Conservation (phyloP, 345 rosid species). For the Moringa oleifera region DNA sequence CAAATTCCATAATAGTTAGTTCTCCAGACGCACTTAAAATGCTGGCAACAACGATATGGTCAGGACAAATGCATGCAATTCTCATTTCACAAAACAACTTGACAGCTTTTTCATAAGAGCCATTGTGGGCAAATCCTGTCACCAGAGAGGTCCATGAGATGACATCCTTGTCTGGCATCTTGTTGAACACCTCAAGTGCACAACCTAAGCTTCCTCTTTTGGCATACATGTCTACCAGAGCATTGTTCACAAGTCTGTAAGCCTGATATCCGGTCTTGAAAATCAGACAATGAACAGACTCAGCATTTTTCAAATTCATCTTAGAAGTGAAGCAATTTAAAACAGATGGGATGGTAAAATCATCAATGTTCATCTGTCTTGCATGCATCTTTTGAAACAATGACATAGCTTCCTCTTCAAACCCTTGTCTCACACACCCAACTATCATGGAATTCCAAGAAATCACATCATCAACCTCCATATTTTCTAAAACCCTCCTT, state of each 20-base stretch:
- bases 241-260: conserved; percentile 63
- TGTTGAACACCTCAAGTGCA: conserved; percentile 54
- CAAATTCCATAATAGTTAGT: conserved; percentile 66
- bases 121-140: conserved; percentile 65
- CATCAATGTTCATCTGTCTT: conserved; percentile 49
- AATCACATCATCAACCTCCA: conserved; percentile 57
- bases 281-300: conserved; percentile 62
- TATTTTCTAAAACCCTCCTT: conserved; percentile 35
- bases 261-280: conserved; percentile 65
- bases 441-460: conserved; percentile 85
- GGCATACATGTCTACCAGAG: conserved; percentile 87
- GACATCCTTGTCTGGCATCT: conserved; percentile 63
- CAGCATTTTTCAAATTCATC: conserved; percentile 37
- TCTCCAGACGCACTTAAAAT: conserved; percentile 70
- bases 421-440: conserved; percentile 66
- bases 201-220: conserved; percentile 53
- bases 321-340: conserved; percentile 60
- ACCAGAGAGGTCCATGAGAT: conserved; percentile 91
- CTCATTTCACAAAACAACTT: conserved; percentile 63
- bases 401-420: conserved; percentile 52
- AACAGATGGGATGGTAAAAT: conserved; percentile 63
- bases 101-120: conserved; percentile 55
- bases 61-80: conserved; percentile 45
- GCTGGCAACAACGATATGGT: conserved; percentile 58
- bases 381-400: conserved; percentile 59